Percentiles rank a stretch among this genome's conserved stretches.
Conservation (phyloP, 371 early-diverging fungal genomes). For the Dichotomocladium elegans region DNA sequence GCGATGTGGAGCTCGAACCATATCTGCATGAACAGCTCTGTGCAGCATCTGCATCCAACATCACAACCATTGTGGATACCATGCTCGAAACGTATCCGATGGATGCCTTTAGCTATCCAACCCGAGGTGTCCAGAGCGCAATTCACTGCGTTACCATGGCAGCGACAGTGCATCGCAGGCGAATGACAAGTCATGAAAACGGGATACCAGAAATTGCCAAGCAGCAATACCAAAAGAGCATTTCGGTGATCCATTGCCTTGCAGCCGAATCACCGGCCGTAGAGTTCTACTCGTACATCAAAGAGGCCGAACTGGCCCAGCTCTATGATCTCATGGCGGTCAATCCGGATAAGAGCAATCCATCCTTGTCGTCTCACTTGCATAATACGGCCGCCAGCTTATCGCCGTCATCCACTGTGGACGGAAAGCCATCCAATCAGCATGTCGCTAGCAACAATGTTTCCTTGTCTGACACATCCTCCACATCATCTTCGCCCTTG, state of each 20-base stretch:
- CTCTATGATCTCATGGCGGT: conserved; percentile 16
- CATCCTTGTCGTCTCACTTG: conserved; percentile 1
- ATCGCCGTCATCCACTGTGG: background rate
- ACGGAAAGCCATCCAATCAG: background rate
- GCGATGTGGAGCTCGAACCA: conserved; percentile 13
- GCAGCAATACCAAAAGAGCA: conserved; percentile 16
- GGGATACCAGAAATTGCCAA: conserved; percentile 13
- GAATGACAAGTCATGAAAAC: conserved; percentile 15
- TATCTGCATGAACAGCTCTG: conserved; percentile 36
- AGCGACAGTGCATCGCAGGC: conserved; percentile 33
- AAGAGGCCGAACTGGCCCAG: conserved; percentile 21
- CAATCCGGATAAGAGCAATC: background rate
- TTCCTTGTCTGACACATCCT: conserved; percentile 8
- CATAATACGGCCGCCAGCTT: conserved; percentile 2
- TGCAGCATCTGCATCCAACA: conserved; percentile 38
- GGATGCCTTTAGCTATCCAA: conserved; percentile 26
- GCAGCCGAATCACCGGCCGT: conserved; percentile 26
- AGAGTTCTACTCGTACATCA: conserved; percentile 20
- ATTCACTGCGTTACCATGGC: conserved; percentile 39
- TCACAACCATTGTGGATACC: conserved; percentile 34
- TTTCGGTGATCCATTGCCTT: conserved; percentile 20
- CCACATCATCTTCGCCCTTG: conserved; percentile 17
- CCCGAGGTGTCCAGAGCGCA: conserved; percentile 37
- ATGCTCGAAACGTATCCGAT: conserved; percentile 20
- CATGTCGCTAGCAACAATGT: background rate